Evolutionary conservation across 1,139 yeast species (phyloP), one percentile per base, ranked within the genome.

Genomic region (Taphrina deformans): DNA sequence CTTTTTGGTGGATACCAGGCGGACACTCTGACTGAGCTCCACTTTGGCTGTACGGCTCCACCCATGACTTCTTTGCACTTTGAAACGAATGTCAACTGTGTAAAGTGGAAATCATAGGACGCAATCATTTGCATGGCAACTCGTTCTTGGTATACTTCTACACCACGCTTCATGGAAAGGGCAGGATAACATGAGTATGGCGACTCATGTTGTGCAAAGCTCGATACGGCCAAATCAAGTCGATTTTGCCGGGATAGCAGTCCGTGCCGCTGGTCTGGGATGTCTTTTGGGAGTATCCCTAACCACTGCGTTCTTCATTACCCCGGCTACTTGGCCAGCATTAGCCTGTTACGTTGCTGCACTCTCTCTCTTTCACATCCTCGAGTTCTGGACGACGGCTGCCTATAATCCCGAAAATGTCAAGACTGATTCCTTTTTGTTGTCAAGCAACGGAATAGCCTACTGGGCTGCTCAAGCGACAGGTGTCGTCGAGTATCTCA

Each of bases 381-480:
- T 90, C 35, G 99, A 93, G 75, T 93, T 87, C 74, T 82, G 82
- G 71, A 82, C 84, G 61, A 93, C 99, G 0, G 90, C 96, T 0
- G 75, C 79, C 55, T 90, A 80, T 77, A 92, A 92, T 73, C 80
- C 85, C 16, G 74, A 79, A 2, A 85, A 86, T 71, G 87, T 86
- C 4, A 85, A 85, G 55, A 82, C 82, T 64, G 90, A 88, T 33
- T 35, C 60, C 69, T 74, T 97, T 10, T 93, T 89, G 71, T 80
- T 93, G 55, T 76, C 93, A 56, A 83, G 83, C 65, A 96, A 93
- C 74, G 88, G 89, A 10, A 79, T 79, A 3, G 81, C 80, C 14
- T 86, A 93, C 71, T 78, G 82, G n/a, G 58, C 78, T 1, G 96
- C 96, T 0, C 93, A 89, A 71, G 52, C 74, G 0, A 69, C 80